Conservation (phyloP, 257 asterid species). For the Solanum ossicruentum region DNA sequence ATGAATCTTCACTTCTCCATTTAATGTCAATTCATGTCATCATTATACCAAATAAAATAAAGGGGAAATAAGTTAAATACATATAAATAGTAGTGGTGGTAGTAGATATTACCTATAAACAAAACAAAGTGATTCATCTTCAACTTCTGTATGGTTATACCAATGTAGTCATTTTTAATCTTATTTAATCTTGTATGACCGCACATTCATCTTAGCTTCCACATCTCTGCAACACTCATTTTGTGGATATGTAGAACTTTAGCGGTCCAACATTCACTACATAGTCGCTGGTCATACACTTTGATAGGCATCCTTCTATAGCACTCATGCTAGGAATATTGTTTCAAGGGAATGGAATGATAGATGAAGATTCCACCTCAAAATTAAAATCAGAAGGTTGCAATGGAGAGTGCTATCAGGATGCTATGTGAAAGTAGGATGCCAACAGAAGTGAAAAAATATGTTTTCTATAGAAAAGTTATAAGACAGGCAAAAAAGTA, state of each 20-base stretch:
- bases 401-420: background rate
- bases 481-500: background rate
- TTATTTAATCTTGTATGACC: background rate
- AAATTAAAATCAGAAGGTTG: background rate
- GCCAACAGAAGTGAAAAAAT: background rate
- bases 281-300: background rate
- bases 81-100: background rate
- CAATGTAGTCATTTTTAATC: background rate
- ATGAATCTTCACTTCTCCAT: background rate
- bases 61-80: background rate
- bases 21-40: background rate
- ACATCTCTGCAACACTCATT: background rate
- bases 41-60: background rate
- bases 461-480: background rate
- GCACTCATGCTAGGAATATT: background rate
- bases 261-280: background rate
- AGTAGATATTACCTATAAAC: background rate
- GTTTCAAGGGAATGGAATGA: background rate
- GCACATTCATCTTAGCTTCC: background rate
- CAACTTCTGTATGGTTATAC: background rate
- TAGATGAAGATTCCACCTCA: background rate
- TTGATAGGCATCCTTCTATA: background rate
- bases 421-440: background rate
- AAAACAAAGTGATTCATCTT: background rate
- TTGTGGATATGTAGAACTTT: background rate